These are phyloP conservation scores for Podaxis pistillaris DNA, from an alignment of 768 basidiomycete genomes.

Conservation along the genomic window DNA sequence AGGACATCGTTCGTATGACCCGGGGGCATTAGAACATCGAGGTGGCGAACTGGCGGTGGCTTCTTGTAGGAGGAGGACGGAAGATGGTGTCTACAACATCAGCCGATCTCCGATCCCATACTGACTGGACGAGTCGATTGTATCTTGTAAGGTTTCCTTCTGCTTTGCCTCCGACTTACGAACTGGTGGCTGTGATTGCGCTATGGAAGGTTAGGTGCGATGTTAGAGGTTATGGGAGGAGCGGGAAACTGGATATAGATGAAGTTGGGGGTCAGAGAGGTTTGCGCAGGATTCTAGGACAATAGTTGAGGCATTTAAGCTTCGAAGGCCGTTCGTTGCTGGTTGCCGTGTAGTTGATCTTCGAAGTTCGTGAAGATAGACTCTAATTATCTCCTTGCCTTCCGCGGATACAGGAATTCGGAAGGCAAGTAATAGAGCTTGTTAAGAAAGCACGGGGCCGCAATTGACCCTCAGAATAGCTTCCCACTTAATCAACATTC, in stretches of 20 bases:
- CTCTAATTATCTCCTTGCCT: neutral
- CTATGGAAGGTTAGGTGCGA: conserved; percentile 31
- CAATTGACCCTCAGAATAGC: neutral
- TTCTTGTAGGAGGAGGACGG: no score
- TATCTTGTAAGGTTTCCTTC: conserved; percentile 24
- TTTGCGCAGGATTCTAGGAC: conserved; percentile 33
- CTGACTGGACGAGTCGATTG: conserved; percentile 22
- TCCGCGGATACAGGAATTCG: conserved; percentile 24
- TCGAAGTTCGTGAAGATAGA: neutral
- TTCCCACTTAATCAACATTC: conserved; percentile 1
- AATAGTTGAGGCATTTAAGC: conserved; percentile 27
- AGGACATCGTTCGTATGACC: no score
- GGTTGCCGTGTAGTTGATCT: conserved; percentile 26
- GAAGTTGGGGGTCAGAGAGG: conserved; percentile 26
- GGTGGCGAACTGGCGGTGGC: no score
- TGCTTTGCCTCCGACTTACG: neutral
- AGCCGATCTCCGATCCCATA: no score
- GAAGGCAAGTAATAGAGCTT: conserved; percentile 22
- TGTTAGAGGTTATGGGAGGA: conserved; percentile 32
- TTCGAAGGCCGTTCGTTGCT: conserved; percentile 27
- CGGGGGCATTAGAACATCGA: no score
- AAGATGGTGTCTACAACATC: no score
- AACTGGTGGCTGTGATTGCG: neutral
- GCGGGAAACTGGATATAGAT: conserved; percentile 27
- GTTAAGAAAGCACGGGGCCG: neutral